phyloP scores from a whole-genome alignment of 179 eudicot genomes.

The Carnegiea gigantea region DNA sequence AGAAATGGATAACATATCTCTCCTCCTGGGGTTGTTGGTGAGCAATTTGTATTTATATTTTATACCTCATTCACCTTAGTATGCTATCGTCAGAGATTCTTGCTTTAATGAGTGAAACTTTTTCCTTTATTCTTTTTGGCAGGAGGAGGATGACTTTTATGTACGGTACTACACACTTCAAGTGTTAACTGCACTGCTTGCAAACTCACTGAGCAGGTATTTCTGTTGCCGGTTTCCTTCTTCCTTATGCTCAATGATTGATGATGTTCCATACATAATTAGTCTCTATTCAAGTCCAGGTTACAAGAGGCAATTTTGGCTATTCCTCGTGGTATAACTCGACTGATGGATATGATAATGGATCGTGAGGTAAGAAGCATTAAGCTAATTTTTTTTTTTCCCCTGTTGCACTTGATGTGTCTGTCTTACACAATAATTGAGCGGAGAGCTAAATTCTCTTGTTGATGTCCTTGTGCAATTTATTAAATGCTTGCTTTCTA shows the following conservation, averaged over 20 bases:
- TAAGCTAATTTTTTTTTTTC: not conserved
- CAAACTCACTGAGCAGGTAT: slow-evolving; percentile 84
- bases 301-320: slow-evolving; percentile 94
- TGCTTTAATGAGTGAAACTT: slow-evolving; percentile 8
- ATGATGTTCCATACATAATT: slow-evolving; percentile 18
- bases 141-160: slow-evolving; percentile 98
- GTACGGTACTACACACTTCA: slow-evolving; percentile 93
- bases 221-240: slow-evolving; percentile 13
- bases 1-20: slow-evolving; percentile 85
- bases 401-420: not conserved
- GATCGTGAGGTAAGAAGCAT: slow-evolving; percentile 82
- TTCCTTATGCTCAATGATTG: not conserved
- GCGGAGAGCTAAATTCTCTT: not conserved
- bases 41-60: slow-evolving; percentile 31
- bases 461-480: not conserved
- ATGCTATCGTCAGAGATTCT: not conserved
- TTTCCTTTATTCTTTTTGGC: slow-evolving; percentile 26
- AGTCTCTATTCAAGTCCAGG: slow-evolving; percentile 49
- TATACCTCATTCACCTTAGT: slow-evolving; percentile 13
- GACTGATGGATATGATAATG: slow-evolving; percentile 98
- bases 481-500: not conserved
- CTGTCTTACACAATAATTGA: not conserved
- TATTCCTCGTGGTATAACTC: slow-evolving; percentile 93
- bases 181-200: slow-evolving; percentile 84
- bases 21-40: slow-evolving; percentile 89